These are phyloP conservation scores for Harringtonia aguacate DNA, from an alignment of 2,329 filamentous ascomycete genomes.

Conservation along the genomic window DNA sequence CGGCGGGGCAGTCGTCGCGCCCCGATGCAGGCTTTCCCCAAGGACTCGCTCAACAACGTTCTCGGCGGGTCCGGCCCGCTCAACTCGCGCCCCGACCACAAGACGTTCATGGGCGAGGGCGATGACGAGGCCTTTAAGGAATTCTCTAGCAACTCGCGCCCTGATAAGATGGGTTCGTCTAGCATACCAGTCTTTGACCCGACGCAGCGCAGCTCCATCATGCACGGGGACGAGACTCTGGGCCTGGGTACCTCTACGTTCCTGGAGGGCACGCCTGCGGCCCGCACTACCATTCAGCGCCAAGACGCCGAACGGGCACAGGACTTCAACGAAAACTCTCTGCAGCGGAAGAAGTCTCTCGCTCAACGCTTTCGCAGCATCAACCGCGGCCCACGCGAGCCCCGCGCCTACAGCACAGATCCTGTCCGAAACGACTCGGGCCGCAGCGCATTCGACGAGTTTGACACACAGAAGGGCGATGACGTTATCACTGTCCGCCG, in stretches of 20 bases:
- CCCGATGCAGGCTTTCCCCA: slow-evolving; percentile 93
- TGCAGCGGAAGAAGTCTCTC: slow-evolving; percentile 88
- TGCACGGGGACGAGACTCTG: slow-evolving; percentile 75
- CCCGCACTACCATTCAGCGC: slow-evolving; percentile 66
- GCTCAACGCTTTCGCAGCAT: slow-evolving; percentile 86
- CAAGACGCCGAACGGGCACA: slow-evolving; percentile 60
- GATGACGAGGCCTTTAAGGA: slow-evolving; percentile 82
- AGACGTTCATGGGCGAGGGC: slow-evolving; percentile 71
- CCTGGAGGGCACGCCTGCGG: slow-evolving; percentile 84
- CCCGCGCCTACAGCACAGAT: slow-evolving; percentile 15
- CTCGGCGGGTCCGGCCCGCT: slow-evolving; percentile 80
- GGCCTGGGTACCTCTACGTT: slow-evolving; percentile 93
- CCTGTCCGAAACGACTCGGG: slow-evolving; percentile 27
- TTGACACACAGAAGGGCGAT: slow-evolving; percentile 48
- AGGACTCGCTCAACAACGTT: slow-evolving; percentile 84
- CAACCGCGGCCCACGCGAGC: slow-evolving; percentile 56
- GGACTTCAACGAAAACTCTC: slow-evolving; percentile 39
- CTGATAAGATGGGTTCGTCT: slow-evolving; percentile 20
- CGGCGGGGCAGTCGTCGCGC: slow-evolving; percentile 70
- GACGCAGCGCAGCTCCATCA: slow-evolving; percentile 51
- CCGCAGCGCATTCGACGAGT: slow-evolving; percentile 73
- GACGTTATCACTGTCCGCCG: slow-evolving; percentile 35
- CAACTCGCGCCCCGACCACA: slow-evolving; percentile 71
- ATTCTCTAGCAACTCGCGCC: slow-evolving; percentile 29
- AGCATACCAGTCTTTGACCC: slow-evolving; percentile 54